These are phyloP conservation scores for Hyphodiscus hymeniophilus DNA, from an alignment of 495 filamentous ascomycete species.

Conservation along the genomic window DNA sequence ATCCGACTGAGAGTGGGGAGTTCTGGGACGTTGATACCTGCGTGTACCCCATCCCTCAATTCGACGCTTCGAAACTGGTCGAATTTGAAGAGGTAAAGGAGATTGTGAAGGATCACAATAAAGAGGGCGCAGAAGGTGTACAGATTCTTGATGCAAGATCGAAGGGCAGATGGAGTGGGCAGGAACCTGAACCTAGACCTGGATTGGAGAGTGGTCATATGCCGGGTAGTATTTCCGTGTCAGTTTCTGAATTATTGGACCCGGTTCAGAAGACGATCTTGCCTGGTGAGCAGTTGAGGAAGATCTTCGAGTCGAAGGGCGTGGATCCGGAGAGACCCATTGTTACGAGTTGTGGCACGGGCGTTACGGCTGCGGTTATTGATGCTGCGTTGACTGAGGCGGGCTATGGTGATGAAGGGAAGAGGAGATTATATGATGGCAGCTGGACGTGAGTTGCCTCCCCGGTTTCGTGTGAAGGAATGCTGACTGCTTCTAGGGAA, in stretches of 20 bases:
- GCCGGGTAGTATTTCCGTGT: slow-evolving; percentile 77
- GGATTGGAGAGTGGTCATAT: slow-evolving; percentile 89
- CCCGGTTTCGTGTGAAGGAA: not conserved
- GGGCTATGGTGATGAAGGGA: slow-evolving; percentile 57
- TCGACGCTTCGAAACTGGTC: slow-evolving; percentile 40
- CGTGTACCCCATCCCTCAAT: slow-evolving; percentile 43
- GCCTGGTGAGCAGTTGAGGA: slow-evolving; percentile 58
- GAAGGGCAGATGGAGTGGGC: slow-evolving; percentile 69
- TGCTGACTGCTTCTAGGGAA: slow-evolving; percentile 41
- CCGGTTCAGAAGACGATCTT: slow-evolving; percentile 73
- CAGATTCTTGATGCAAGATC: slow-evolving; percentile 89
- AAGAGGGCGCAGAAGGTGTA: slow-evolving; percentile 70
- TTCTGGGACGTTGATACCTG: slow-evolving; percentile 51
- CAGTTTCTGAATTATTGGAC: slow-evolving; percentile 73
- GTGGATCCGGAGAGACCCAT: slow-evolving; percentile 77
- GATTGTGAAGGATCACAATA: slow-evolving; percentile 62
- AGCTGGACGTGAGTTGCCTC: slow-evolving; percentile 83
- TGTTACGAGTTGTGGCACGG: slow-evolving; percentile 85
- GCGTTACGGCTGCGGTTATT: slow-evolving; percentile 88
- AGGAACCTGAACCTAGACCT: slow-evolving; percentile 76
- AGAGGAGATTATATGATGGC: slow-evolving; percentile 82
- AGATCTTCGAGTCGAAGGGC: slow-evolving; percentile 69
- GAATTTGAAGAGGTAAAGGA: slow-evolving; percentile 72
- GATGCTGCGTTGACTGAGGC: slow-evolving; percentile 80
- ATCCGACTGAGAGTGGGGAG: slow-evolving; percentile 72